Percentiles rank a stretch among this genome's conserved stretches.
Conservation (phyloP, 2,329 filamentous ascomycete genomes). For the Nemania sp. region DNA sequence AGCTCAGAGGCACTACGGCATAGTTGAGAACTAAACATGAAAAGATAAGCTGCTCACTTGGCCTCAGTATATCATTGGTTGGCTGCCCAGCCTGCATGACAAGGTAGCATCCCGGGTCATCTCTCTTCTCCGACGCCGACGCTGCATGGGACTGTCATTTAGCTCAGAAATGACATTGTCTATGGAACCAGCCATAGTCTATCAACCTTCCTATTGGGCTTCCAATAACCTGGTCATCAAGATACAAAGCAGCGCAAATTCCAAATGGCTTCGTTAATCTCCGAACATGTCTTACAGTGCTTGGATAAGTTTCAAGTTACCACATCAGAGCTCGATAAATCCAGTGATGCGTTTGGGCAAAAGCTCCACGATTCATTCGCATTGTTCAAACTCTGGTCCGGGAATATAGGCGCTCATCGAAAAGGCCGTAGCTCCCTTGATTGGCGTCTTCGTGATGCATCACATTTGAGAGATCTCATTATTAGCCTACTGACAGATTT, state of each 20-base stretch:
- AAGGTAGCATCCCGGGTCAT: background rate
- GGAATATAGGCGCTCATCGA: constrained; percentile 17
- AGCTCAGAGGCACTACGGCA: too few species aligned
- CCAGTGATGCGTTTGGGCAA: background rate
- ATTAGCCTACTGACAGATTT: constrained; percentile 3
- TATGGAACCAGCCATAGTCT: background rate
- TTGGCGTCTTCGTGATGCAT: constrained; percentile 16
- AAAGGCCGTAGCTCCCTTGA: constrained; percentile 9
- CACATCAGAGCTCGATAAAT: background rate
- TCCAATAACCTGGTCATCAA: background rate
- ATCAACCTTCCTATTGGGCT: background rate
- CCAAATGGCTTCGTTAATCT: background rate
- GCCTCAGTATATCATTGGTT: background rate
- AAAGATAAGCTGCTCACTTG: too few species aligned
- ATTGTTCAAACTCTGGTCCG: constrained; percentile 14
- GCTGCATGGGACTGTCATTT: background rate
- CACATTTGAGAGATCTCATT: constrained; percentile 4
- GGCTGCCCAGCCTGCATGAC: background rate
- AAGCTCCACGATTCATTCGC: background rate
- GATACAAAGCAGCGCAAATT: background rate
- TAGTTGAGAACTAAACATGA: too few species aligned
- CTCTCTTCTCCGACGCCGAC: background rate
- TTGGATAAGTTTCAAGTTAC: constrained; percentile 2
- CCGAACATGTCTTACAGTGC: constrained; percentile 3
- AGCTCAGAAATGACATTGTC: background rate